phyloP scores from a whole-genome alignment of 2,329 filamentous ascomycete genomes.

The Trichophaea hybrida region DNA sequence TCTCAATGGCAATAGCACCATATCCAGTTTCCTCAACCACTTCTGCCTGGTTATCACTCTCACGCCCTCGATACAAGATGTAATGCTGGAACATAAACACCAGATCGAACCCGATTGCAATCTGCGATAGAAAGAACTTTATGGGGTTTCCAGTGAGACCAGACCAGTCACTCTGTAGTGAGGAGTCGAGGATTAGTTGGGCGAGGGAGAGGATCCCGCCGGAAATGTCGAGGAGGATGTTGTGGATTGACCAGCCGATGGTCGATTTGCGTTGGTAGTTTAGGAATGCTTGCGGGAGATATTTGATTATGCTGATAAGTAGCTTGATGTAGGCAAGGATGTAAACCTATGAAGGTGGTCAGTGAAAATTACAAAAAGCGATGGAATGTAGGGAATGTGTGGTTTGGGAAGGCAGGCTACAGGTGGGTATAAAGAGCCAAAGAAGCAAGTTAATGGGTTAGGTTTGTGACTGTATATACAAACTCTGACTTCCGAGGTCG shows the following conservation, averaged over 20 bases:
- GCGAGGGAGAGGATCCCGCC: conserved; percentile 69
- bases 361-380: not conserved
- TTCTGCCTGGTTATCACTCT: not conserved
- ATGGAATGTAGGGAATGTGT: not conserved
- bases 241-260: conserved; percentile 69
- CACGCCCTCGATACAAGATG: conserved; percentile 46
- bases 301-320: conserved; percentile 77
- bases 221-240: conserved; percentile 68
- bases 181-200: conserved; percentile 75
- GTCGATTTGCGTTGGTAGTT: conserved; percentile 81
- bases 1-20: not conserved
- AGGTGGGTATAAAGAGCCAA: too few relatives aligned
- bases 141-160: conserved; percentile 83
- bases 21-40: not conserved
- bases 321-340: conserved; percentile 44
- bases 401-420: too few relatives aligned
- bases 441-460: too few relatives aligned
- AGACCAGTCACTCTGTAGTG: conserved; percentile 34
- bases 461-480: too few relatives aligned
- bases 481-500: too few relatives aligned
- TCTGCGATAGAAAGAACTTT: conserved; percentile 74
- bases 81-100: conserved; percentile 86
- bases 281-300: conserved; percentile 68
- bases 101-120: conserved; percentile 72
- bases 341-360: conserved; percentile 12